Evolutionary conservation across 2,329 filamentous ascomycete species (phyloP), one percentile per base, ranked within the genome.

Genomic region (Colletotrichum endophyticum): DNA sequence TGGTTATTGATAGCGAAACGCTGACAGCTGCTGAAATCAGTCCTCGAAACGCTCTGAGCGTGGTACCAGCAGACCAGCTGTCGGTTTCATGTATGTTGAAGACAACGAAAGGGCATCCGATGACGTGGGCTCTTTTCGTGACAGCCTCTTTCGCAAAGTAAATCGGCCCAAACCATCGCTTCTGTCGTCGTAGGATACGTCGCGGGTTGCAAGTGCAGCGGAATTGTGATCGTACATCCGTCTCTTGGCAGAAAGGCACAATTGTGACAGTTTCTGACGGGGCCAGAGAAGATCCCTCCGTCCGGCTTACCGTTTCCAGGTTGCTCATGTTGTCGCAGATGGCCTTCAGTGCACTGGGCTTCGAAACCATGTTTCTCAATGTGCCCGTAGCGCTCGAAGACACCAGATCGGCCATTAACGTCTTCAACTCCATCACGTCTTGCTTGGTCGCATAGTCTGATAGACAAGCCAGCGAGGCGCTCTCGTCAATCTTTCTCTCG

Each of bases 61-160:
- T 28, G 7, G 39, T 12, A 3, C 32, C 22, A 27, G 61, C 22
- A 28, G 32, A 64, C 61, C 61, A 64, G 7, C 4, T 64, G 5
- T 64, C 28, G n/a, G 1, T 39, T 36, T 2, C 1, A 1, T 30
- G 27, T n/a, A 0, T 6, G 22, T 27, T 0, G 1, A 39, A 39
- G 8, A 8, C 12, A 30, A 19, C 61, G 7, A 64, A 64, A 25
- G 32, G 32, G 1, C 61, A 64, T 8, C n/a, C 61, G 8, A 5
- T 0, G n/a, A 4, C n/a, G 7, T 64, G 61, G 3, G 7, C 13
- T 0, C 16, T 36, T 28, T 1, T 28, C 6, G 12, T 36, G 5
- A 64, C n/a, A 2, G n/a, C 22, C 13, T 64, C 61, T 44, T n/a
- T 25, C 3, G 11, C 16, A 16, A 64, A 13, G 0, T 6, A 64